Conservation (phyloP, 352 stramenopile species). For the Globisporangium abappressorium region DNA sequence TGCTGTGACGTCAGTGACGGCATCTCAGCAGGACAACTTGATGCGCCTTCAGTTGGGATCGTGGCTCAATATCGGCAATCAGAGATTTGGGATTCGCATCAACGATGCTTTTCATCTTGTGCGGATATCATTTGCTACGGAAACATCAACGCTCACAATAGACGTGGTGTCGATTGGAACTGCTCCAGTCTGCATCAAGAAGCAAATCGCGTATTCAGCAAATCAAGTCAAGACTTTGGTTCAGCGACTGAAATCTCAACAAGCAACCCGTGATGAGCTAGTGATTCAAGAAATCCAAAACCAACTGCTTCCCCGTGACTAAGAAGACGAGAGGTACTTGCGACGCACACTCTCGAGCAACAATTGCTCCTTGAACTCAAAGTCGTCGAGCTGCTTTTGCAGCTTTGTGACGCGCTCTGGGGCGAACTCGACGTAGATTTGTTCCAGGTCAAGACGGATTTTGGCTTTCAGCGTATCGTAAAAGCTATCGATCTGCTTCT, state of each 20-base stretch:
- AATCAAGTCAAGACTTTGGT: conserved; percentile 15
- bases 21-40: not conserved
- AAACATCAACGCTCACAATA: not conserved
- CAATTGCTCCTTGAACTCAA: conserved; percentile 41
- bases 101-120: conserved; percentile 6
- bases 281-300: conserved; percentile 10
- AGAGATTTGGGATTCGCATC: conserved; percentile 1
- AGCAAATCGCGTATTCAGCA: not conserved
- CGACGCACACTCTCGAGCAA: conserved; percentile 35
- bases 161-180: not conserved
- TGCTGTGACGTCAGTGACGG: not conserved
- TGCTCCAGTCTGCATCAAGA: not conserved
- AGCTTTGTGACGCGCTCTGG: conserved; percentile 59
- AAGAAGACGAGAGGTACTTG: conserved; percentile 44
- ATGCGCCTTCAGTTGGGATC: conserved; percentile 9
- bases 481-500: conserved; percentile 27
- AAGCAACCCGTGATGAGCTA: conserved; percentile 16
- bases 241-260: conserved; percentile 20
- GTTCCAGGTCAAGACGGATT: conserved; percentile 27
- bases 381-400: conserved; percentile 40
- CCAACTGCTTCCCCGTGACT: not conserved
- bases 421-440: conserved; percentile 43
- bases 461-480: conserved; percentile 23
- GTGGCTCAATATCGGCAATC: conserved; percentile 9
- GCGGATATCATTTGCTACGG: conserved; percentile 2